These are phyloP conservation scores for Sesbania bispinosa DNA, from an alignment of 306 rosid species.

Conservation along the genomic window DNA sequence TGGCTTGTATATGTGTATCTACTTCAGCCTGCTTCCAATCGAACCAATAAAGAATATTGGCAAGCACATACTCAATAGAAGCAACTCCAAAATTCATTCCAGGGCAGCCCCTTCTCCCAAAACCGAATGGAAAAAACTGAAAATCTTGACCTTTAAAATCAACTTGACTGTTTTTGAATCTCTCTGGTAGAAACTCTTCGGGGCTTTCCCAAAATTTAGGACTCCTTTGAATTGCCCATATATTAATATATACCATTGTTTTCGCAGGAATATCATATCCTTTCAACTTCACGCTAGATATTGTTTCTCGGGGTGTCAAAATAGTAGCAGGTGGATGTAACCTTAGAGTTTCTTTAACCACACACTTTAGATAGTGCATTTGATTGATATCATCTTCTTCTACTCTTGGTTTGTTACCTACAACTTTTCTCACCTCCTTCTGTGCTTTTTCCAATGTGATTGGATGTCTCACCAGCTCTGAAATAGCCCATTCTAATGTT, in stretches of 20 bases:
- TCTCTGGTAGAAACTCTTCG: slow-evolving; percentile 28
- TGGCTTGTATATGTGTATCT: background rate
- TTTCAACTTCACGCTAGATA: background rate
- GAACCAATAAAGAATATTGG: slow-evolving; percentile 40
- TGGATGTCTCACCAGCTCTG: slow-evolving; percentile 48
- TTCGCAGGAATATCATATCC: slow-evolving; percentile 39
- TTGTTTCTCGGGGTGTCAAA: slow-evolving; percentile 34
- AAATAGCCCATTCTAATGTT: slow-evolving; percentile 45
- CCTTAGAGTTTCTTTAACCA: slow-evolving; percentile 48
- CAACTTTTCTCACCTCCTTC: slow-evolving; percentile 52
- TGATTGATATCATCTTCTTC: slow-evolving; percentile 32
- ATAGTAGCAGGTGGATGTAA: slow-evolving; percentile 46
- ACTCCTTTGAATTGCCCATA: slow-evolving; percentile 47
- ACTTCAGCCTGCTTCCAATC: slow-evolving; percentile 20
- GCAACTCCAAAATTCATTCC: slow-evolving; percentile 24
- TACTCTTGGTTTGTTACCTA: slow-evolving; percentile 32
- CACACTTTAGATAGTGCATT: slow-evolving; percentile 52
- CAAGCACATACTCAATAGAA: slow-evolving; percentile 23
- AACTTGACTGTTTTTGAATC: slow-evolving; percentile 10
- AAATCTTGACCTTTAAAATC: slow-evolving; percentile 13
- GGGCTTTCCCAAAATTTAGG: slow-evolving; percentile 27
- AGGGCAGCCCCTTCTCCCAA: slow-evolving; percentile 35
- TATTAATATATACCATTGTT: slow-evolving; percentile 37
- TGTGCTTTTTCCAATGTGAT: slow-evolving; percentile 47
- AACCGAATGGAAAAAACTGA: slow-evolving; percentile 25